phyloP scores from a whole-genome alignment of 345 rosid species.

The Anastatica hierochuntica region DNA sequence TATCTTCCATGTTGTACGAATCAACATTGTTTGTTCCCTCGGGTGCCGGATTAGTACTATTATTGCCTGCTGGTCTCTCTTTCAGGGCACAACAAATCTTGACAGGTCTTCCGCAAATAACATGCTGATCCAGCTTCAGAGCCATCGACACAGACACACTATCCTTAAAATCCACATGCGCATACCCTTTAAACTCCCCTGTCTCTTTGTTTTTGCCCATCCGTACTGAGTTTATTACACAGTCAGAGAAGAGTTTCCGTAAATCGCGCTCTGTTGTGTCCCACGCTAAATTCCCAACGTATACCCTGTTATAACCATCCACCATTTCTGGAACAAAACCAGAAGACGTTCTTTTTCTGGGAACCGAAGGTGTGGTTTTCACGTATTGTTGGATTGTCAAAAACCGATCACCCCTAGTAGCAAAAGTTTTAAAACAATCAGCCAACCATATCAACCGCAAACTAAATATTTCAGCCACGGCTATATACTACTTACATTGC shows the following conservation, averaged over 20 bases:
- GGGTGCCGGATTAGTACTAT: constrained; percentile 13
- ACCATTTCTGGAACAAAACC: constrained; percentile 56
- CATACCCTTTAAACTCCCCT: constrained; percentile 76
- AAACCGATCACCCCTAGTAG: constrained; percentile 70
- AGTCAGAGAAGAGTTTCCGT: constrained; percentile 62
- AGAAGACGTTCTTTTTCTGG: constrained; percentile 26
- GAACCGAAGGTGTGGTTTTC: constrained; percentile 27
- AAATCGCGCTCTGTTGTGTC: constrained; percentile 70
- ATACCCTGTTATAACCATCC: constrained; percentile 80
- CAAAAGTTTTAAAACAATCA: constrained; percentile 14
- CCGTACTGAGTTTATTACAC: constrained; percentile 55
- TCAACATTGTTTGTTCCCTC: constrained; percentile 15
- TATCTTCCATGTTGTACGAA: constrained; percentile 19
- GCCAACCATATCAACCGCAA: background rate
- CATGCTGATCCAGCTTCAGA: constrained; percentile 68
- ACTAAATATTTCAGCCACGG: background rate
- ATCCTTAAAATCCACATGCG: constrained; percentile 75
- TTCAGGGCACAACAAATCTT: constrained; percentile 85
- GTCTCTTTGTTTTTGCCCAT: constrained; percentile 78
- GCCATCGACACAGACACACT: constrained; percentile 53
- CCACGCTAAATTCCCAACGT: constrained; percentile 82
- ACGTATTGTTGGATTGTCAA: constrained; percentile 75
- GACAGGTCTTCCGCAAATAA: constrained; percentile 65
- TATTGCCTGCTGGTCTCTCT: constrained; percentile 21
- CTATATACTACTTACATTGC: constrained; percentile 52